Percentiles rank a stretch among this genome's conserved stretches.
Evolutionary conservation across 1,284 basidiomycete species (phyloP).

Genomic region (Athelia sp.): DNA sequence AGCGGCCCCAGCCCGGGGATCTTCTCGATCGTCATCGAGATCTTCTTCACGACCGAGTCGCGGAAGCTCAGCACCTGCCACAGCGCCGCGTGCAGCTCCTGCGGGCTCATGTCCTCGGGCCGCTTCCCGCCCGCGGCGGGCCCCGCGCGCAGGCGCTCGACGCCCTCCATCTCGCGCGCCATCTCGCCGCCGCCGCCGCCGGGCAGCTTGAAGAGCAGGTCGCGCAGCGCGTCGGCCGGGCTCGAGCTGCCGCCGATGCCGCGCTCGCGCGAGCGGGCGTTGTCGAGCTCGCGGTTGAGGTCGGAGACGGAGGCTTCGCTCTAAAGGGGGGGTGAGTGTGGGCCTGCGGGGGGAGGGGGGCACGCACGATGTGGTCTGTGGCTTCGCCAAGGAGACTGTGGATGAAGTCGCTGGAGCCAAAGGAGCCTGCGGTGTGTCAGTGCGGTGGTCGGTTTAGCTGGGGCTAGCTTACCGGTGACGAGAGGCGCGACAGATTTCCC

Average conservation of each 20-base stretch:
- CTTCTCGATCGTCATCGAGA: conserved; percentile 80
- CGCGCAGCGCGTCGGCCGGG: conserved; percentile 42
- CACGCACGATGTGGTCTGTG: conserved; percentile 62
- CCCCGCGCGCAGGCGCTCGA: conserved; percentile 67
- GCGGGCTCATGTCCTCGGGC: conserved; percentile 81
- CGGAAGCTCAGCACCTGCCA: conserved; percentile 88
- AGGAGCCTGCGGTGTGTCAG: conserved; percentile 53
- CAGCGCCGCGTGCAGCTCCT: conserved; percentile 78
- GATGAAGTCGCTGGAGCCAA: conserved; percentile 85
- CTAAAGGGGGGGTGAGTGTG: conserved; percentile 9
- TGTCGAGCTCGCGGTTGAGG: conserved; percentile 75
- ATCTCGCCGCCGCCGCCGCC: conserved; percentile 56
- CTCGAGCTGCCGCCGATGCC: conserved; percentile 27
- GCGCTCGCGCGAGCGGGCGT: conserved; percentile 54
- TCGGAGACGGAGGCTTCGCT: conserved; percentile 83
- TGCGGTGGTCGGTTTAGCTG: too few relatives aligned
- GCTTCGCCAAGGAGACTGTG: conserved; percentile 76
- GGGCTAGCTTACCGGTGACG: conserved; percentile 75
- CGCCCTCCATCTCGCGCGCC: conserved; percentile 70
- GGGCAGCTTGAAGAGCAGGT: conserved; percentile 56
- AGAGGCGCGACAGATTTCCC: conserved; percentile 78
- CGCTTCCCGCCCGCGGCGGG: conserved; percentile 50
- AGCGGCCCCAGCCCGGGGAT: conserved; percentile 67
- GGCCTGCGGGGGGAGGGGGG: background rate
- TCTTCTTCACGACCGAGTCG: conserved; percentile 82